Conservation (phyloP, 2,329 filamentous ascomycete species). For the Aureobasidium subglaciale region DNA sequence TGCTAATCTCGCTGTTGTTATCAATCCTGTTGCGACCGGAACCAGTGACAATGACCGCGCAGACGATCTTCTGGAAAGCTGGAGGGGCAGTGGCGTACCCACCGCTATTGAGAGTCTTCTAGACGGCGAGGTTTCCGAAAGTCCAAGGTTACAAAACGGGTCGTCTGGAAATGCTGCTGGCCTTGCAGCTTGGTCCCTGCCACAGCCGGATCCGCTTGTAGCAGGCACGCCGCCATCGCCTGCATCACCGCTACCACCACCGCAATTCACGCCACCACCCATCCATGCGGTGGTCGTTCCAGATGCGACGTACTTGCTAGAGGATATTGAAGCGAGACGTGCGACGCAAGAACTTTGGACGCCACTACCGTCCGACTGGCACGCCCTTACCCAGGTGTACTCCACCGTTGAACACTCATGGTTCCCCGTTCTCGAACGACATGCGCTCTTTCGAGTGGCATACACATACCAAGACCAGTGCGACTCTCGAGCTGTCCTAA, state of each 20-base stretch:
- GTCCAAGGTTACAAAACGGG: background rate
- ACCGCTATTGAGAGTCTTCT: background rate
- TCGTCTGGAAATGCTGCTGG: too few relatives aligned
- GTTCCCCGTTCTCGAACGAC: conserved; percentile 66
- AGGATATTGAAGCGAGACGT: background rate
- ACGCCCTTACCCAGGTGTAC: conserved; percentile 61
- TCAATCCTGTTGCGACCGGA: conserved; percentile 44
- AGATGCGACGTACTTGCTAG: conserved; percentile 12
- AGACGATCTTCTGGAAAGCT: background rate
- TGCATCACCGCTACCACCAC: background rate
- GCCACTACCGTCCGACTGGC: conserved; percentile 47
- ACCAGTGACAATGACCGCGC: conserved; percentile 39
- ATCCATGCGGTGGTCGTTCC: background rate
- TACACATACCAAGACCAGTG: conserved; percentile 42
- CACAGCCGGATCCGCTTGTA: conserved; percentile 50
- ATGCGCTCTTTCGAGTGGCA: conserved; percentile 52
- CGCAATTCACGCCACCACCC: background rate
- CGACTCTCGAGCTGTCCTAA: background rate
- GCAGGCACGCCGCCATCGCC: background rate
- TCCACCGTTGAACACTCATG: conserved; percentile 70
- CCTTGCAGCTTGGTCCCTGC: conserved; percentile 52
- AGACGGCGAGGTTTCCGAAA: background rate
- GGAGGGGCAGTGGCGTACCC: conserved; percentile 6
- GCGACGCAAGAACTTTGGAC: background rate
- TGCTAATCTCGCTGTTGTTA: background rate